Percentiles rank a stretch among this genome's conserved stretches.
Conservation (phyloP, 1,284 basidiomycete genomes). For the Gymnopus androsaceus region DNA sequence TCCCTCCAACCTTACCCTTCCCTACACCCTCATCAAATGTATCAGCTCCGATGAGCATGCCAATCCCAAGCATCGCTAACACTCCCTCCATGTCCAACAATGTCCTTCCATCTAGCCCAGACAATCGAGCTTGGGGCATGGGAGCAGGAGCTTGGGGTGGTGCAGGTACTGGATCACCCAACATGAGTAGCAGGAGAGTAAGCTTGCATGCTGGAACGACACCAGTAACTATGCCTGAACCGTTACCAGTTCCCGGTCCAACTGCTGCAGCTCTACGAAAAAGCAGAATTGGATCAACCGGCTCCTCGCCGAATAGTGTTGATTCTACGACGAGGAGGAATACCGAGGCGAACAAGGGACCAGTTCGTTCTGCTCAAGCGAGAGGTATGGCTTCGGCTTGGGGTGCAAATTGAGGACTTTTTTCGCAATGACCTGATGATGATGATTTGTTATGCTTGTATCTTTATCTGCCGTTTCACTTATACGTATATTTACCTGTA, state of each 20-base stretch:
- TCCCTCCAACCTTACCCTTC: conserved; percentile 1
- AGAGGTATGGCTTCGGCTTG: conserved; percentile 2
- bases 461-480: too few species aligned
- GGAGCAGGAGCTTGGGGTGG: background rate
- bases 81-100: background rate
- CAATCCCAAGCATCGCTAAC: conserved; percentile 1
- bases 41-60: conserved; percentile 8
- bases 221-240: conserved; percentile 1
- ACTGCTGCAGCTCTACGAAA: background rate
- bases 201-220: conserved; percentile 7
- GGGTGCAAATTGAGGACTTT: too few species aligned
- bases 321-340: background rate
- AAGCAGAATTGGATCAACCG: background rate
- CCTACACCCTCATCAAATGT: conserved; percentile 4
- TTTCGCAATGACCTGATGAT: too few species aligned
- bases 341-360: background rate
- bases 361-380: background rate
- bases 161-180: background rate
- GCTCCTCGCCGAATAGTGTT: background rate
- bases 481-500: too few species aligned
- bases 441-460: too few species aligned
- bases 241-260: conserved; percentile 3
- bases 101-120: background rate
- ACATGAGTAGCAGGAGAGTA: background rate
- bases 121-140: background rate